phyloP scores from a whole-genome alignment of 2,329 filamentous ascomycete genomes.

The Fusarium bactridioides region DNA sequence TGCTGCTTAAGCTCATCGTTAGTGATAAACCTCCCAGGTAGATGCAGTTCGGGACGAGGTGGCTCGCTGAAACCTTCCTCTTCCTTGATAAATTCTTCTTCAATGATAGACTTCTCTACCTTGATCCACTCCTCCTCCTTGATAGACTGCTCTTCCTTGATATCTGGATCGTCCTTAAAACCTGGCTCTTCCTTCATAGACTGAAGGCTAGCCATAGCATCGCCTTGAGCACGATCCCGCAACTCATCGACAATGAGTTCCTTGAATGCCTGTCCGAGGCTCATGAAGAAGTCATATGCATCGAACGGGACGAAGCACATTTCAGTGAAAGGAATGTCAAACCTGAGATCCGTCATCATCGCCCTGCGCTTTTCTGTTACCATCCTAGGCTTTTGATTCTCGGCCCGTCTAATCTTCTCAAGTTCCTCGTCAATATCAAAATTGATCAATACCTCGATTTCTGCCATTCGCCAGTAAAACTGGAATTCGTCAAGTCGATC shows the following conservation, averaged over 20 bases:
- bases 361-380: not conserved
- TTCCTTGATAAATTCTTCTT: not conserved
- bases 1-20: not conserved
- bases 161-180: too few species aligned
- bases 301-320: not conserved
- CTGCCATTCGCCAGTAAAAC: not conserved
- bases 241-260: not conserved
- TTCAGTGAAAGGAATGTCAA: not conserved
- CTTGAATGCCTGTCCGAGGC: not conserved
- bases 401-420: too few species aligned
- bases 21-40: too few species aligned
- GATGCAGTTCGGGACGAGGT: fast-evolving
- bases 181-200: not conserved
- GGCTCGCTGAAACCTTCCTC: not conserved
- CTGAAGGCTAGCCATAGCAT: not conserved
- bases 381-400: too few species aligned
- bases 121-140: too few species aligned
- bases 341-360: not conserved
- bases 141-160: not conserved
- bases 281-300: not conserved
- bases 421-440: not conserved
- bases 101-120: too few species aligned
- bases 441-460: not conserved
- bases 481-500: not conserved
- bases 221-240: not conserved